Percentiles rank a stretch among this genome's conserved stretches.
Conservation (phyloP, 2,329 filamentous ascomycete species). For the Aspergillus vadensis region DNA sequence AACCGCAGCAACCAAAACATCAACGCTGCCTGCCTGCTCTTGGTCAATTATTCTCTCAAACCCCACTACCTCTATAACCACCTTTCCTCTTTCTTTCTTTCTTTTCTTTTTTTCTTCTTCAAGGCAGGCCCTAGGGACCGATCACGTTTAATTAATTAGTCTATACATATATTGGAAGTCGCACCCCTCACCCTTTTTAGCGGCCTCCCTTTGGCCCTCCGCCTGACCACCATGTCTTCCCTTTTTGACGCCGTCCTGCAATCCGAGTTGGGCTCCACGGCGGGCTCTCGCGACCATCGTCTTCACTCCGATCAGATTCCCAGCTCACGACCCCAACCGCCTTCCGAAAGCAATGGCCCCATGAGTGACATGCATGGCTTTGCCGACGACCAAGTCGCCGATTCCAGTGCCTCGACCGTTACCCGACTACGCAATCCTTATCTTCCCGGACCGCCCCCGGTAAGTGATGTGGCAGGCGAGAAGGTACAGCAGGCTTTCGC, state of each 20-base stretch:
- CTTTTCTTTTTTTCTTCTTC: neutral
- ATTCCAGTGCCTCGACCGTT: slow-evolving; percentile 52
- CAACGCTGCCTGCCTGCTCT: slow-evolving; percentile 1
- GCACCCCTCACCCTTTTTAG: neutral
- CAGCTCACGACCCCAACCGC: slow-evolving; percentile 58
- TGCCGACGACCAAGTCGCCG: slow-evolving; percentile 64
- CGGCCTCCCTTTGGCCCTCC: slow-evolving; percentile 29
- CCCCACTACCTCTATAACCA: no score
- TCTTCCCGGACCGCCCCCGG: slow-evolving; percentile 57
- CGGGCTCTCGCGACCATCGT: slow-evolving; percentile 26
- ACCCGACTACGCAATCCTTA: slow-evolving; percentile 53
- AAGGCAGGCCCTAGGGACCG: slow-evolving; percentile 3
- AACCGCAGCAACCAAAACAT: slow-evolving; percentile 14
- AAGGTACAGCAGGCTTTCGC: slow-evolving; percentile 65
- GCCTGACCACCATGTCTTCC: slow-evolving; percentile 40
- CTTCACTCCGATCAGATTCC: slow-evolving; percentile 45
- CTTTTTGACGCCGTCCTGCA: slow-evolving; percentile 46
- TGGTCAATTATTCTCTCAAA: neutral
- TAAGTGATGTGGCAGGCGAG: slow-evolving; percentile 63
- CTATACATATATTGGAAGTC: neutral
- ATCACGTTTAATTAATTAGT: neutral
- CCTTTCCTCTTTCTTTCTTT: no score
- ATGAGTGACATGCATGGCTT: slow-evolving; percentile 61
- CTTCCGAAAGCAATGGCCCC: slow-evolving; percentile 52
- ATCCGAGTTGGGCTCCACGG: slow-evolving; percentile 43